Evolutionary conservation across 1,284 basidiomycete genomes (phyloP), one percentile per base, ranked within the genome.

Genomic region (Sanguinoderma infundibulare): DNA sequence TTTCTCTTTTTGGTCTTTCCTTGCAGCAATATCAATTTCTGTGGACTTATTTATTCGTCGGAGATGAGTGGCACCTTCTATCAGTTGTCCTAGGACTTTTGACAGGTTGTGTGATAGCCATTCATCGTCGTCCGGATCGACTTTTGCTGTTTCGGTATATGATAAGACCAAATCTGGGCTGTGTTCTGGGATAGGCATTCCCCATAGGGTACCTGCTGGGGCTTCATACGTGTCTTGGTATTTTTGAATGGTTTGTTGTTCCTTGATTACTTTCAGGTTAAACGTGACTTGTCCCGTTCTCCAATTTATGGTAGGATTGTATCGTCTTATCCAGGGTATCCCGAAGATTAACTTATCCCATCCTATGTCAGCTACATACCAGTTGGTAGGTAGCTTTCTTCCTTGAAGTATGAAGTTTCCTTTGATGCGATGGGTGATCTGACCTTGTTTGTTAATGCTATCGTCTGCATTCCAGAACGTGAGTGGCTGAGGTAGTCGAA

Each of bases 11-110:
- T 54, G 22, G 14, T 42, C 39, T 15, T 54, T 54, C 14, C 32
- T 54, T 40, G 53, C 53, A 26, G 39, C 53, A 3, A 54, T 54
- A 6, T 38, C 38, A 12, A 54, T 42, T 42, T 54, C 26, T 14
- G 53, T 44, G 12, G 9, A 54, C 53, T 54, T 54, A 15, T 40
- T 54, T 15, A 54, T 4, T 12, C 3, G n/a, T 34, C 8, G 8
- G 3, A 34, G 12, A 9, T 34, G 34, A 1, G 2, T 1, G 12
- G 2, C 1, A 9, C 12, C 12, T 4, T 4, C 34, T n/a, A n/a
- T 9, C 12, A 34, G 12, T 8, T 34, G 34, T 34, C 12, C 12
- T 8, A 34, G 7, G 34, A 34, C 3, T 4, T 4, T 8, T 34
- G 34, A 34, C 10, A 9, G 39, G 4, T 20, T 40, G 6, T 40